Base-by-base conservation (phyloP, 2,329 filamentous ascomycete genomes). In the Fusarium sulawesiense region DNA sequence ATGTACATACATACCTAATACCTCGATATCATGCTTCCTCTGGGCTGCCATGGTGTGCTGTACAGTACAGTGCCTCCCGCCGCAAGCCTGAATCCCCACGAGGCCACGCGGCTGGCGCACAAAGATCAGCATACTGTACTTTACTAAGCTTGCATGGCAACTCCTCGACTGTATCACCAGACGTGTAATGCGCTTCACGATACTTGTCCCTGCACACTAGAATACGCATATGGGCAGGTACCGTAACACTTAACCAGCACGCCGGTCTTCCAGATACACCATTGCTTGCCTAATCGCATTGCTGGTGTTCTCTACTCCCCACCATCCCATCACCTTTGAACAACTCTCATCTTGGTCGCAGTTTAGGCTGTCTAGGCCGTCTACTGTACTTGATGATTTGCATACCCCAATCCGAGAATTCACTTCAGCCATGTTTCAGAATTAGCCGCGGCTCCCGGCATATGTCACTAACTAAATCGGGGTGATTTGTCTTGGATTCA, bases 381-480 rank as follows among this genome's bases (percentile, higher is more conserved):
- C 34, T 37, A 23, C 21, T 23, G 21, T 23, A 37, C 34, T n/a
- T 37, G 34, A 48, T 16, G 27, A 32, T 32, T n/a, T 42, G n/a
- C 34, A 53, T 53, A 53, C 34, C n/a, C 27, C 34, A 41, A 53
- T 21, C 34, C n/a, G 41, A 56, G 50, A 61, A 65, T 60, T 60
- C 45, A 46, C 25, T 53, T 37, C 49, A 53, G 49, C 49, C 34
- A 25, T 53, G 54, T 53, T 64, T 64, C 47, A 68, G 54, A 41
- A 42, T 49, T 32, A 44, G 41, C 47, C 56, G 54, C 54, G 70
- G 63, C 45, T 65, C 54, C 44, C 56, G 67, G 42, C 44, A 62
- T 50, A 45, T 46, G 42, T 30, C 53, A 68, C 72, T 74, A 70
- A 59, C 60, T 62, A 27, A 29, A 72, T 70, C 53, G 47, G 64